Conservation (phyloP, 1,139 yeast species). For the Protomyces arabidopsidicola region DNA sequence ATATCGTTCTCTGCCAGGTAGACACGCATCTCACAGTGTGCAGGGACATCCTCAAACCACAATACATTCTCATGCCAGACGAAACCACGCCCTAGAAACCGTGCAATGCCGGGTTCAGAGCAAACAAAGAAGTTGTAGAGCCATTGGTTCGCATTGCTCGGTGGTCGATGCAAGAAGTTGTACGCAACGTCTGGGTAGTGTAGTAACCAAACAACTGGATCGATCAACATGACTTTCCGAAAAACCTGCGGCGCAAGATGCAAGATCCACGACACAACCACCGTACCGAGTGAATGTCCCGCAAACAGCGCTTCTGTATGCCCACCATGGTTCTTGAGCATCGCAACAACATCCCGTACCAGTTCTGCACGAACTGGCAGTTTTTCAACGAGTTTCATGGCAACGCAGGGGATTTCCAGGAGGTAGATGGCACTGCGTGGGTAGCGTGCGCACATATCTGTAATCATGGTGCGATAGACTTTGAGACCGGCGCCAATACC, state of each 20-base stretch:
- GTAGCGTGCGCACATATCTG: conserved; percentile 1
- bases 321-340: background rate
- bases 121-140: conserved; percentile 26
- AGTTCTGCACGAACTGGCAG: conserved; percentile 19
- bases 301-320: conserved; percentile 15
- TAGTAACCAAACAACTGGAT: conserved; percentile 24
- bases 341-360: conserved; percentile 10
- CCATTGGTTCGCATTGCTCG: conserved; percentile 27
- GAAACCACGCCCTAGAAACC: conserved; percentile 27
- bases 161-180: conserved; percentile 27
- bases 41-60: conserved; percentile 21
- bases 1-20: conserved; percentile 26
- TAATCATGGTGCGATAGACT: conserved; percentile 17
- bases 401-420: conserved; percentile 24
- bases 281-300: conserved; percentile 27
- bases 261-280: conserved; percentile 22
- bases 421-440: conserved; percentile 22
- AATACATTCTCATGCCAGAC: conserved; percentile 28
- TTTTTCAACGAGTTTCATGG: conserved; percentile 21
- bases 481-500: conserved; percentile 29
- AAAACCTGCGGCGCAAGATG: conserved; percentile 11
- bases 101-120: conserved; percentile 26
- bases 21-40: conserved; percentile 12
- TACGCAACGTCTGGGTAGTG: conserved; percentile 28
- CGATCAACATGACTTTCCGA: conserved; percentile 22